Percentiles rank a stretch among this genome's conserved stretches.
Conservation (phyloP, 108 stramenopile genomes). For the Stephanodiscus triporus region DNA sequence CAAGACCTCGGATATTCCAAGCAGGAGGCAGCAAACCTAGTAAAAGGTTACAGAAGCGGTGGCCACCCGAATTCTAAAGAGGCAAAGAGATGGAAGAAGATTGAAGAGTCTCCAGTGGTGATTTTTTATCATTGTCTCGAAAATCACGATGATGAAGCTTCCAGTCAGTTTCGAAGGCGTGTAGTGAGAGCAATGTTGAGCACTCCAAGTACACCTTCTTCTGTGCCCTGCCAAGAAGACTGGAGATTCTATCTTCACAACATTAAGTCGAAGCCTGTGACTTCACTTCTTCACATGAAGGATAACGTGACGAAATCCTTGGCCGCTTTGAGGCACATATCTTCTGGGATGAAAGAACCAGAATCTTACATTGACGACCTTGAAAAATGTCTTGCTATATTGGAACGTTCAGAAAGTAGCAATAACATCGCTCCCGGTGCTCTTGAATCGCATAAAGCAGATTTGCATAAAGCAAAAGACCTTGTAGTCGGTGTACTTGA, state of each 20-base stretch:
- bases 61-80: conserved; percentile 91
- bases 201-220: conserved; percentile 60
- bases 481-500: conserved; percentile 52
- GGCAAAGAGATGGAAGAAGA: conserved; percentile 71
- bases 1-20: conserved; percentile 72
- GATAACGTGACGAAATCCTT: conserved; percentile 39
- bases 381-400: conserved; percentile 46
- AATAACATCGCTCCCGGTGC: conserved; percentile 11
- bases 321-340: conserved; percentile 16
- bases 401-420: conserved; percentile 21
- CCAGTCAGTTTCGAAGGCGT: conserved; percentile 35
- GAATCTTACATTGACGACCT: conserved; percentile 32
- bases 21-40: conserved; percentile 70
- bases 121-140: conserved; percentile 59
- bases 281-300: conserved; percentile 28
- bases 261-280: conserved; percentile 40
- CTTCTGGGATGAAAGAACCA: neutral
- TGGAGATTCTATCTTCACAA: conserved; percentile 81
- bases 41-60: conserved; percentile 80
- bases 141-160: conserved; percentile 24
- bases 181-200: conserved; percentile 38
- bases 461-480: conserved; percentile 43
- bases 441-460: conserved; percentile 7
- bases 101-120: conserved; percentile 71
- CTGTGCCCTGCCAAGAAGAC: conserved; percentile 38